Base-by-base conservation (phyloP, 2,329 filamentous ascomycete genomes). In the Mycogone perniciosa region DNA sequence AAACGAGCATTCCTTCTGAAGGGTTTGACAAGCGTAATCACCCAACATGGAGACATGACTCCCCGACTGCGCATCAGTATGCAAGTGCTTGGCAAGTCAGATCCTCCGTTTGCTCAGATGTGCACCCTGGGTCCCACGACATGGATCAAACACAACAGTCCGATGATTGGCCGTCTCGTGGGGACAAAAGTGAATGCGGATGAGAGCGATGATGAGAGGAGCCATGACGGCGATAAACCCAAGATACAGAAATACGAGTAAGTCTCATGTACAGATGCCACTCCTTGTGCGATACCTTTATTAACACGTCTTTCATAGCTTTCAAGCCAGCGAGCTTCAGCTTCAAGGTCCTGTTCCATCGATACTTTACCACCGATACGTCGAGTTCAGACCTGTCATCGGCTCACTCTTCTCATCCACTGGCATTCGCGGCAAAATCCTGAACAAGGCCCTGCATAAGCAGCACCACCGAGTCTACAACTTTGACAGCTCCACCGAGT, bases 321-420 rank as follows among this genome's bases (percentile, higher is more conserved):
- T 97, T 69, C 91, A 96, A 75, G 88, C 92, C 37, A 91, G 89
- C 65, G 87, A 96, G 66, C 84, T 96, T 62, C 92, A 96, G 65
- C 77, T 97, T 6, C 76, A 80, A 42, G 92, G 92, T 0, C 92
- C 92, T 0, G 85, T 93, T 0, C 91, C 92, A 0, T 73, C 81
- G 2, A 75, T 83, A 55, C 75, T 97, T 33, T 96, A 96, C 66
- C 91, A 96, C 66, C 86, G 90, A 58, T 97, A 87, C 63, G 91
- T 96, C 51, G 91, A 95, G 66, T 96, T 96, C 69, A 86, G 84
- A 51, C 90, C 91, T 29, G 89, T 96, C 62, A 87, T 97, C 49
- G 88, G 88, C 46, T 81, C 84, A 56, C 95, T 96, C 84, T 97
- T 96, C 69, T 86, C 84, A 1, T 81, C 82, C 7, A 80, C 81